Percentiles rank a stretch among this genome's conserved stretches.
Conservation (phyloP, 1,284 basidiomycete species). For the Peniophora sp. region DNA sequence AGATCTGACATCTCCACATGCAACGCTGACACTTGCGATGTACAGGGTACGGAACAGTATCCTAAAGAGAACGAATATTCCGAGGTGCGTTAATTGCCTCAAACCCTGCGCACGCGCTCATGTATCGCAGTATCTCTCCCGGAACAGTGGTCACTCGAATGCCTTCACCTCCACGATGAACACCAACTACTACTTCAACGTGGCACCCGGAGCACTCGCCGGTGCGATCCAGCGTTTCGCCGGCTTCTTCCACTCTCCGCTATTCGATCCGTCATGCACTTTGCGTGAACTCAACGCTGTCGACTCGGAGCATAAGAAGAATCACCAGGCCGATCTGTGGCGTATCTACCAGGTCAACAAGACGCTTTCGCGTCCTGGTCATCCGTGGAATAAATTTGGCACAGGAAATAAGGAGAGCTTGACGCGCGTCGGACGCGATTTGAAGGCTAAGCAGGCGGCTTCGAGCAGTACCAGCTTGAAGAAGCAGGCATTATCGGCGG, state of each 20-base stretch:
- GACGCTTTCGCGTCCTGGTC: constrained; percentile 71
- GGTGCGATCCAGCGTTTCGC: constrained; percentile 90
- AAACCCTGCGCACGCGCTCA: constrained; percentile 2
- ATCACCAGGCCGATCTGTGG: constrained; percentile 93
- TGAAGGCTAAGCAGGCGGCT: constrained; percentile 38
- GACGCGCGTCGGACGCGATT: constrained; percentile 56
- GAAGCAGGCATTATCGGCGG: constrained; percentile 11
- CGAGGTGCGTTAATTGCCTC: constrained; percentile 38
- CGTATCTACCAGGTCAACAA: constrained; percentile 97
- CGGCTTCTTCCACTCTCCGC: constrained; percentile 90
- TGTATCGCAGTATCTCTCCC: constrained; percentile 67
- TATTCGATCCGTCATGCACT: constrained; percentile 89
- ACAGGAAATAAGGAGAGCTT: constrained; percentile 87
- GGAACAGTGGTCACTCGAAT: constrained; percentile 89
- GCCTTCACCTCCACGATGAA: constrained; percentile 92
- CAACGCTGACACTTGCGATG: constrained; percentile 12
- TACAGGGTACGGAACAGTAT: constrained; percentile 72
- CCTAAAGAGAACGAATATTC: constrained; percentile 92
- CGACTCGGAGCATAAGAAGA: constrained; percentile 98
- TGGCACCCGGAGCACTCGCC: constrained; percentile 78
- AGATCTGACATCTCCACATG: not conserved
- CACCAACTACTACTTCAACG: constrained; percentile 93
- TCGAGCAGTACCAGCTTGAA: constrained; percentile 17
- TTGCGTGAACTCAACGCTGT: constrained; percentile 95
- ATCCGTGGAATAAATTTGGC: constrained; percentile 92